Evolutionary conservation across 805 yeast species (phyloP).

Genomic region (Priceomyces medius): DNA sequence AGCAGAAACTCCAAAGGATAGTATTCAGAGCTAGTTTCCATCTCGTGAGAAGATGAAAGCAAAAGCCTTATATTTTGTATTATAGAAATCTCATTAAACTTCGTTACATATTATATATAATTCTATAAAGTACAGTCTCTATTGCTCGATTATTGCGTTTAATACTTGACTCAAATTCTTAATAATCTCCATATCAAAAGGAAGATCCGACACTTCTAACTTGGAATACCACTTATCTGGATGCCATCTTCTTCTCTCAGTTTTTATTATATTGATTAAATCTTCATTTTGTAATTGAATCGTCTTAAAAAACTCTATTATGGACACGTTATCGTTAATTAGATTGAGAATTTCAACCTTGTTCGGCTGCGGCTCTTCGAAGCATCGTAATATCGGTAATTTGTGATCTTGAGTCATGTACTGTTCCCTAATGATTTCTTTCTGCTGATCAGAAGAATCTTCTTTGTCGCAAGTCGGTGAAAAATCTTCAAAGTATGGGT

Average conservation of each 20-base stretch:
- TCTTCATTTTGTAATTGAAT: conserved; percentile 15
- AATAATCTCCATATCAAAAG: conserved; percentile 27
- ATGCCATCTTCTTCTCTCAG: conserved; percentile 66
- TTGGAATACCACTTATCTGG: conserved; percentile 58
- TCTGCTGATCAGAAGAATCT: conserved; percentile 3
- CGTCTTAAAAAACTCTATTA: conserved; percentile 26
- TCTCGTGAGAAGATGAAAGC: not conserved
- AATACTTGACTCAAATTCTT: conserved; percentile 30
- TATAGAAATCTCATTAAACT: conserved; percentile 3
- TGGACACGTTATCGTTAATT: conserved; percentile 21
- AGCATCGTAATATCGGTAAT: conserved; percentile 13
- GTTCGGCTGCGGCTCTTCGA: conserved; percentile 11
- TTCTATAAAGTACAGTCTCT: conserved; percentile 1
- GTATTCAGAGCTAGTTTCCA: not conserved
- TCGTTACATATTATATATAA: not conserved
- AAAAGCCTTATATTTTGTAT: conserved; percentile 2
- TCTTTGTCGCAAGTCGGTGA: conserved; percentile 4
- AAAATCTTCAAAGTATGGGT: conserved; percentile 22
- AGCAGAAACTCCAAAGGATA: conserved; percentile 11
- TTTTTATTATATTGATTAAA: conserved; percentile 29
- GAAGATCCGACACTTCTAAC: conserved; percentile 15
- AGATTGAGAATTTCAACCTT: conserved; percentile 12
- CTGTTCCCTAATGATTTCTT: conserved; percentile 5
- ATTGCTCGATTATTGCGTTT: conserved; percentile 26
- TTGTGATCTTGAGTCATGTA: conserved; percentile 2